Conservation (phyloP, 352 stramenopile genomes). For the Pilasporangium apinafurcum region DNA sequence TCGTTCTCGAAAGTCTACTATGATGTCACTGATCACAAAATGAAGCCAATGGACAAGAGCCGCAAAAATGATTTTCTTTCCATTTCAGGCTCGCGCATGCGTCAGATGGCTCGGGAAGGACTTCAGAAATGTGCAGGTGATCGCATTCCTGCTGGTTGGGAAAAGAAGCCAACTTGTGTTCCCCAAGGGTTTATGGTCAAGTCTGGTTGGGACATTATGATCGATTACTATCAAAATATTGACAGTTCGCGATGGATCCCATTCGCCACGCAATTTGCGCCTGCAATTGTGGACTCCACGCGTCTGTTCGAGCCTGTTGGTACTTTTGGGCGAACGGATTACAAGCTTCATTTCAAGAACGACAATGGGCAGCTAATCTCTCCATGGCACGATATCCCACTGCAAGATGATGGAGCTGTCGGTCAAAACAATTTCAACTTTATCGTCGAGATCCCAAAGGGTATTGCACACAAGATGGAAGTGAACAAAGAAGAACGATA, state of each 20-base stretch:
- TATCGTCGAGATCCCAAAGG: slow-evolving; percentile 98
- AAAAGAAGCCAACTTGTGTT: slow-evolving; percentile 88
- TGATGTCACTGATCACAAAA: slow-evolving; percentile 96
- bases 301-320: slow-evolving; percentile 47
- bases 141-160: slow-evolving; percentile 61
- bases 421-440: slow-evolving; percentile 87
- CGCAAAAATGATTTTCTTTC: slow-evolving; percentile 96
- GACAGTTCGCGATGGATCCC: slow-evolving; percentile 80
- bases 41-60: slow-evolving; percentile 93
- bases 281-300: slow-evolving; percentile 32
- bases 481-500: slow-evolving; percentile 91
- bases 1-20: slow-evolving; percentile 98
- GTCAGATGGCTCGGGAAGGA: slow-evolving; percentile 92
- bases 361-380: slow-evolving; percentile 79
- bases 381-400: slow-evolving; percentile 97
- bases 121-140: slow-evolving; percentile 86
- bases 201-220: slow-evolving; percentile 97
- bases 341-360: slow-evolving; percentile 73
- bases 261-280: slow-evolving; percentile 67
- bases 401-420: slow-evolving; percentile 68
- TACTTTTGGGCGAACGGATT: slow-evolving; percentile 67
- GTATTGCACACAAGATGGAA: slow-evolving; percentile 98
- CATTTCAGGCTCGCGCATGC: slow-evolving; percentile 97
- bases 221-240: slow-evolving; percentile 98
- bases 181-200: slow-evolving; percentile 98